phyloP scores from a whole-genome alignment of 2,329 filamentous ascomycete species.

The Ophiostoma australiae region DNA sequence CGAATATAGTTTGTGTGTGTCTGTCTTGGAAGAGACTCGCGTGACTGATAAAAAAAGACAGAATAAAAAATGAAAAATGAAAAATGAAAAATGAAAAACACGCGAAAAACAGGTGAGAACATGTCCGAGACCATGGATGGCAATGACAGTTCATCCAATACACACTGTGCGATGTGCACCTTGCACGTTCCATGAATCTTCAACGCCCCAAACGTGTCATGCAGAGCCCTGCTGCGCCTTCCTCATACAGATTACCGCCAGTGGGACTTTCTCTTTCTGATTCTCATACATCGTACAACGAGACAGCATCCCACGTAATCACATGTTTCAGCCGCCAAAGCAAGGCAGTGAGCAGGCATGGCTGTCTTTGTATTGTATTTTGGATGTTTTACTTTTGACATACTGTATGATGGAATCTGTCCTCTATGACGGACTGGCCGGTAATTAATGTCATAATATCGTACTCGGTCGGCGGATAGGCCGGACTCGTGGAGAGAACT shows the following conservation, averaged over 20 bases:
- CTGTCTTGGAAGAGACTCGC: not conserved
- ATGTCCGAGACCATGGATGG: not conserved
- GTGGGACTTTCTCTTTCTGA: not conserved
- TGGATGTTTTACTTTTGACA: not conserved
- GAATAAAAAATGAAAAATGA: not conserved
- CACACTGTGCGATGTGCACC: not conserved
- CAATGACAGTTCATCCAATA: not conserved
- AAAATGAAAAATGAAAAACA: no score
- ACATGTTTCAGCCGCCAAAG: not conserved
- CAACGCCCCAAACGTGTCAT: conserved; percentile 7
- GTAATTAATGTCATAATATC: not conserved
- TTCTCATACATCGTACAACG: not conserved
- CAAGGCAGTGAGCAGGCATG: not conserved
- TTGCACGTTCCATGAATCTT: conserved; percentile 5
- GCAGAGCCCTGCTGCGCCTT: not conserved
- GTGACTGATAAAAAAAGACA: not conserved
- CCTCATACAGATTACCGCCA: not conserved
- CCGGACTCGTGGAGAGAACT: not conserved
- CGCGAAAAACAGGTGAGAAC: not conserved
- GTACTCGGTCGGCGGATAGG: not conserved
- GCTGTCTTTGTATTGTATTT: not conserved
- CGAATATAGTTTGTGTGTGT: not conserved
- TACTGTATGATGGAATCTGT: not conserved
- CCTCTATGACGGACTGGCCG: not conserved
- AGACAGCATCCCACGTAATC: not conserved